Base-by-base conservation (phyloP, 495 filamentous ascomycete genomes). In the Penicillium egyptiacum region DNA sequence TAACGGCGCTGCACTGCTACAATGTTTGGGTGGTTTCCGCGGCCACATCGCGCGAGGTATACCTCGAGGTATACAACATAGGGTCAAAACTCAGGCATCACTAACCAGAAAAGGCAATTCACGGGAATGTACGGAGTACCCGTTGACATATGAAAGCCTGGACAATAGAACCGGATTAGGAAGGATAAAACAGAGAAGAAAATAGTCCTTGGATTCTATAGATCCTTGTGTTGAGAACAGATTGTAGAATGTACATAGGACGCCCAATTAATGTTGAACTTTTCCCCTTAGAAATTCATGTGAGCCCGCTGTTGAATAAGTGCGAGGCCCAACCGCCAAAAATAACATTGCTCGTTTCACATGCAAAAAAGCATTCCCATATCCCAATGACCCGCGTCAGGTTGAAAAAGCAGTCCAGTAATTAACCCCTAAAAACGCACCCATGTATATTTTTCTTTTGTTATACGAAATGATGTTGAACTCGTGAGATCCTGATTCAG, bases 351-450 rank as follows among this genome's bases (percentile, higher is more conserved):
- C 67, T 73, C 64, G 63, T 71, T 54, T 68, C 69, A 64, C 64
- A 73, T 71, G 68, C 65, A 46, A 60, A 44, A 25, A 45, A 58
- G 57, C 56, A 63, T 70, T 71, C 68, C 64, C 69, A 71, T 65
- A 71, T 67, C 75, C 73, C 67, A 51, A 67, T 72, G 71, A 70
- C 67, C 73, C 74, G 69, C 69, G 61, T 75, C 64, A 74, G 74
- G 74, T 77, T 77, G 75, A 77, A 77, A 75, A 75, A 77, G 70
- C 73, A 77, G 75, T 70, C 75, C 75, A 56, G 59, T 70, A 68
- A 70, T 65, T 68, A 75, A 75, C 70, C 71, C 75, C 72, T 54
- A 65, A 61, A 40, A 75, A 75, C 68, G 69, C 75, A 72, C 70
- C 53, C 62, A 50, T 62, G 60, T 67, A 67, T 56, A 67, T 56